These are phyloP conservation scores for Moesziomyces antarcticus DNA, from an alignment of 1,284 basidiomycete species.

Conservation along the genomic window DNA sequence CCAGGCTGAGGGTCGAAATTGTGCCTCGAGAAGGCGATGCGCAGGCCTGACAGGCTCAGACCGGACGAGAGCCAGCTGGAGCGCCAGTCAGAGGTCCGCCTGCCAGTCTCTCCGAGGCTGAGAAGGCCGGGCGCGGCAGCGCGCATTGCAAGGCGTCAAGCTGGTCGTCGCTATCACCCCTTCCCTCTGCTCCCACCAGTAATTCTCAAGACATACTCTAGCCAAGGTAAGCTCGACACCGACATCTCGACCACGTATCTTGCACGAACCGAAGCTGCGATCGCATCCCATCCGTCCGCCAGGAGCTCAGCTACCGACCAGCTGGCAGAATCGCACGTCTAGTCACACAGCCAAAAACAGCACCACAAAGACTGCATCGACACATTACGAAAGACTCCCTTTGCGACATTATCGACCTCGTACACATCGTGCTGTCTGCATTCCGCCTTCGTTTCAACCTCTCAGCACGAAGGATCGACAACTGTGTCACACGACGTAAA, in stretches of 20 bases:
- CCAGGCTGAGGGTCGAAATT: not conserved
- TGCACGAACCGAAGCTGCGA: slow-evolving; percentile 30
- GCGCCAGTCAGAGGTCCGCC: slow-evolving; percentile 3
- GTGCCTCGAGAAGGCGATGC: not conserved
- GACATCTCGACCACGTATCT: slow-evolving; percentile 7
- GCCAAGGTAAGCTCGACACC: slow-evolving; percentile 48
- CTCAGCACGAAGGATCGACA: not conserved
- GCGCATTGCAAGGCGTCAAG: slow-evolving; percentile 23
- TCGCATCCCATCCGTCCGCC: not conserved
- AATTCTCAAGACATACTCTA: slow-evolving; percentile 52
- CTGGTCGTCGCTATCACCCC: slow-evolving; percentile 39
- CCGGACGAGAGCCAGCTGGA: too few relatives aligned
- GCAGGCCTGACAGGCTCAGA: not conserved
- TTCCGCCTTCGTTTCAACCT: too few relatives aligned
- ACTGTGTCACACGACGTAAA: not conserved
- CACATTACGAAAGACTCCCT: too few relatives aligned
- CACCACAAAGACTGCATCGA: too few relatives aligned
- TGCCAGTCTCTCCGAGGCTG: not conserved
- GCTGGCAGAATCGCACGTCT: not conserved
- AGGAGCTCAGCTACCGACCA: slow-evolving; percentile 1
- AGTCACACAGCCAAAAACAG: not conserved
- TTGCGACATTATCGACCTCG: not conserved
- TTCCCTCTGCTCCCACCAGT: slow-evolving; percentile 47
- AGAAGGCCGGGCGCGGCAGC: slow-evolving; percentile 4
- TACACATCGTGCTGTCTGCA: not conserved